A percentile compares a stretch with the other conserved stretches of the same genome.
Conservation (phyloP, 2,329 filamentous ascomycete species). For the Nigrospora oryzae region DNA sequence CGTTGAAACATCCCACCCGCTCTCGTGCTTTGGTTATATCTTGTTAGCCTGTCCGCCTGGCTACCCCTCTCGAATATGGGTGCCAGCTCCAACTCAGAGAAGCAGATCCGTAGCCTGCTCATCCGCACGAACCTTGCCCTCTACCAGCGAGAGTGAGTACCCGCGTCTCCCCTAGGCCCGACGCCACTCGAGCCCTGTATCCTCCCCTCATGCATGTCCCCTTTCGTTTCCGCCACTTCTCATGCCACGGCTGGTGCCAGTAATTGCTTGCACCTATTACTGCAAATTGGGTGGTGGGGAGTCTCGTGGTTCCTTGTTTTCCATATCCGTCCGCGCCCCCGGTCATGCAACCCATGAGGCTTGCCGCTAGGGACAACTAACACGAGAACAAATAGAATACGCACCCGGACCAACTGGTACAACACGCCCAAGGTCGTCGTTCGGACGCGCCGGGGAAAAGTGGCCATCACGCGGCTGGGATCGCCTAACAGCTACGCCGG, state of each 20-base stretch:
- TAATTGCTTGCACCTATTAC: too few relatives aligned
- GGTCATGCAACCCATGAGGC: too few relatives aligned
- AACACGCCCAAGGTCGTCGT: conserved; percentile 16
- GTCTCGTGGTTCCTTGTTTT: too few relatives aligned
- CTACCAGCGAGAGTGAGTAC: conserved; percentile 34
- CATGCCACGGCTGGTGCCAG: too few relatives aligned
- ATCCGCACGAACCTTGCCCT: conserved; percentile 39
- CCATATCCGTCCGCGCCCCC: too few relatives aligned
- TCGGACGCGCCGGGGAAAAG: conserved; percentile 16
- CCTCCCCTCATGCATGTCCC: too few relatives aligned
- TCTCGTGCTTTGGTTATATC: conserved; percentile 3
- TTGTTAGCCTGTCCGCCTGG: conserved; percentile 3
- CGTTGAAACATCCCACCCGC: background rate
- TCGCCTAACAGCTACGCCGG: conserved; percentile 7
- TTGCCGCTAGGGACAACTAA: too few relatives aligned
- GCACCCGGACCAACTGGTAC: conserved; percentile 19
- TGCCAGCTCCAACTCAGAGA: conserved; percentile 3
- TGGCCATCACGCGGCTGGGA: conserved; percentile 15
- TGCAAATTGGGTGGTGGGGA: too few relatives aligned
- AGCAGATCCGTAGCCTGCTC: conserved; percentile 30
- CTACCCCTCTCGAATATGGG: background rate
- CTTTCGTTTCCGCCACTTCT: too few relatives aligned
- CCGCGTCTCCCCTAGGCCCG: too few relatives aligned
- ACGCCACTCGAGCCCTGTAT: too few relatives aligned
- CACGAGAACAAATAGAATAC: conserved; percentile 8